Evolutionary conservation across 2,329 filamentous ascomycete species (phyloP), one percentile per base, ranked within the genome.

Genomic region (Pyrenophora tritici-repentis): DNA sequence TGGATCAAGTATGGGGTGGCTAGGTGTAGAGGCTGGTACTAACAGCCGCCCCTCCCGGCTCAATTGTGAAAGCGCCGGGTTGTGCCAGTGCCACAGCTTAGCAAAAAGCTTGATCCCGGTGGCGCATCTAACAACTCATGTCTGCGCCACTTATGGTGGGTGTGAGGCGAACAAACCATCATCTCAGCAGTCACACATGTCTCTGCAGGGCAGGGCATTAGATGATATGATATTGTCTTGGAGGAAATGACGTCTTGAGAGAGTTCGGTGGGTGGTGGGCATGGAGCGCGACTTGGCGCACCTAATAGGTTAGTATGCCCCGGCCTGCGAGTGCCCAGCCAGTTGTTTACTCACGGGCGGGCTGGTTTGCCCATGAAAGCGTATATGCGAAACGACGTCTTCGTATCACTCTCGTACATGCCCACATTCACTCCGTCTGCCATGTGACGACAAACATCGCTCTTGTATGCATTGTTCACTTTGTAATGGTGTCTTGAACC

Each of bases 1-100:
- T 52, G 44, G 44, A 38, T 37, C 43, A 33, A 35, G 45, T 41
- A 31, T 12, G 32, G 17, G 22, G 22, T 24, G 22, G 22, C 22
- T 24, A 35, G 39, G 42, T 18, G 35, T 36, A 51, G 53, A 57
- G 65, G 63, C 61, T 63, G 63, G 62, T 56, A 54, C 29, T 5
- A 22, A 29, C 44, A 47, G 42, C 41, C 44, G 47, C 47, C 38
- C 39, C 50, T 34, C 44, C 49, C 47, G 50, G 35, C 14, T 33
- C 33, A 32, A 34, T 22, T 33, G 39, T 40, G 10, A 22, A 42
- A 24, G 22, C 22, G 22, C 22, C 22, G 22, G 22, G 22, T 24
- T 53, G 26, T 20, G 24, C 37, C 17, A 62, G 59, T 59, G 63
- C 37, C 17, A 62, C 24, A 22, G 14, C 22, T 24, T 24, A 24